Conservation (phyloP, 1,284 basidiomycete species). For the Ceratobasidium papillatum region DNA sequence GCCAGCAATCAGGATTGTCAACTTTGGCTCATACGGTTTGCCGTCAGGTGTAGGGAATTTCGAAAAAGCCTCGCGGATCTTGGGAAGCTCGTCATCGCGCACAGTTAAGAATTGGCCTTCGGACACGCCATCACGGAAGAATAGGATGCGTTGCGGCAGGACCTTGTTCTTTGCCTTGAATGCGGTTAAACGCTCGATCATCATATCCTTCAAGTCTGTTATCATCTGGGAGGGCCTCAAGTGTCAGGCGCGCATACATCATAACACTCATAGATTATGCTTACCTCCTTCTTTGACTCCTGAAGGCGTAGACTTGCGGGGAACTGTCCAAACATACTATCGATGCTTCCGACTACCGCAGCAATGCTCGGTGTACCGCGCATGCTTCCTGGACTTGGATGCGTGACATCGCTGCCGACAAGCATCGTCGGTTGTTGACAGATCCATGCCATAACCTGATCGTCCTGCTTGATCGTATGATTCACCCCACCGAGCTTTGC, state of each 20-base stretch:
- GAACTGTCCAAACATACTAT: conserved; percentile 70
- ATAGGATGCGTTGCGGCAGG: conserved; percentile 70
- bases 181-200: conserved; percentile 64
- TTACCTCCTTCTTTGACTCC: conserved; percentile 74
- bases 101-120: conserved; percentile 79
- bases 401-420: conserved; percentile 84
- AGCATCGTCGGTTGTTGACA: conserved; percentile 71
- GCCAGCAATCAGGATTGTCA: conserved; percentile 70
- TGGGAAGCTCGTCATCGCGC: conserved; percentile 68
- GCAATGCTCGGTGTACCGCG: conserved; percentile 75
- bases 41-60: conserved; percentile 57
- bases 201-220: conserved; percentile 71
- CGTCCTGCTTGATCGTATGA: conserved; percentile 62
- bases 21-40: conserved; percentile 65
- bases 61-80: conserved; percentile 67
- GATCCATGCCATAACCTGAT: conserved; percentile 63
- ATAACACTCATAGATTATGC: conserved; percentile 38
- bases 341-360: conserved; percentile 76
- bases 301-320: conserved; percentile 77
- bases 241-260: background rate
- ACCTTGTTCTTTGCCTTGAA: conserved; percentile 59
- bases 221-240: conserved; percentile 66
- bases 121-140: conserved; percentile 74
- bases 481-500: conserved; percentile 83
- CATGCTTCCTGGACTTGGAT: conserved; percentile 59